A percentile compares a stretch with the other conserved stretches of the same genome.
Conservation (phyloP, 805 yeast species). For the Kodamaea kaohsiungensis region DNA sequence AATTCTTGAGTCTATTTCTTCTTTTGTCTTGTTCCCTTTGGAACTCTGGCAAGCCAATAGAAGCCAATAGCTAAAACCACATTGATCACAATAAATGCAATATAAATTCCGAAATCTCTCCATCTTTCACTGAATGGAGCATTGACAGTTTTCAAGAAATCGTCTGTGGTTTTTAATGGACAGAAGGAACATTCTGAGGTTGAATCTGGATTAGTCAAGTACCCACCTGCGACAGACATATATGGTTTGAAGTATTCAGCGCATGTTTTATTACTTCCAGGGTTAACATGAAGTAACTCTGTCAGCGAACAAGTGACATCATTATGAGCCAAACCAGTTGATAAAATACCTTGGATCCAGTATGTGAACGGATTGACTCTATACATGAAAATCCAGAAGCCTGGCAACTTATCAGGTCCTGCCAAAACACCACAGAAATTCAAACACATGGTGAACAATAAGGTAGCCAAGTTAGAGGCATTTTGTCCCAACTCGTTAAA, state of each 20-base stretch:
- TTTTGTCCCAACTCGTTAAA: conserved; percentile 59
- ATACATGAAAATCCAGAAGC: conserved; percentile 86
- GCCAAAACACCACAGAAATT: conserved; percentile 80
- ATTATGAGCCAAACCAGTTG: conserved; percentile 51
- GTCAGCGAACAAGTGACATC: conserved; percentile 26
- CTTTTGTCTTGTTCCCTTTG: conserved; percentile 37
- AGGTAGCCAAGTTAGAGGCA: conserved; percentile 60
- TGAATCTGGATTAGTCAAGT: conserved; percentile 53
- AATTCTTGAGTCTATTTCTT: conserved; percentile 1
- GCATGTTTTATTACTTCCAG: conserved; percentile 66
- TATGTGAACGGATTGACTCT: conserved; percentile 73
- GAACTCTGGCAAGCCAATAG: conserved; percentile 74
- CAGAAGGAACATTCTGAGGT: conserved; percentile 54
- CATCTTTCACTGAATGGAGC: conserved; percentile 54
- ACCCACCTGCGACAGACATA: conserved; percentile 51
- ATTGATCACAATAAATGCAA: conserved; percentile 36
- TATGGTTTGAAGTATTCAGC: conserved; percentile 50
- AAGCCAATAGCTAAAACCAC: conserved; percentile 32
- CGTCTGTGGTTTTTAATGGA: conserved; percentile 55
- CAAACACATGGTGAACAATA: conserved; percentile 62
- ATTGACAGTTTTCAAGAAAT: conserved; percentile 49
- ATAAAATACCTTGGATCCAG: conserved; percentile 57
- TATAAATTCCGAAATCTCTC: conserved; percentile 64
- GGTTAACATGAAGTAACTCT: conserved; percentile 31
- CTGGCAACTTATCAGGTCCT: conserved; percentile 61